A percentile compares a stretch with the other conserved stretches of the same genome.
Conservation (phyloP, 2,329 filamentous ascomycete genomes). For the Aspergillus pseudotamarii region DNA sequence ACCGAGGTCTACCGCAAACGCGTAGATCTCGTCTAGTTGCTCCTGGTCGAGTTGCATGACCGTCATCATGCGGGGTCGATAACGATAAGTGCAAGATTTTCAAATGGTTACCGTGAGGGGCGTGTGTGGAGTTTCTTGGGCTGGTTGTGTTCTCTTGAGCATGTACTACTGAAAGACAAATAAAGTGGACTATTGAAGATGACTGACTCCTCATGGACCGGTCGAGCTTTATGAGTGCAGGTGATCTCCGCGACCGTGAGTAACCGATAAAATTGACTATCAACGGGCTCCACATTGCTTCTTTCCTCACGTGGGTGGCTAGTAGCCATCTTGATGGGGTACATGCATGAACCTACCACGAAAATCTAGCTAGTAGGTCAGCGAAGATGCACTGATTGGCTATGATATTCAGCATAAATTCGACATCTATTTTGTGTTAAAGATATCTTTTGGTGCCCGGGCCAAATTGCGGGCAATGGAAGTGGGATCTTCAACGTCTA, state of each 20-base stretch:
- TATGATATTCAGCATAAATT: not conserved
- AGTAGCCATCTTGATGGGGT: not conserved
- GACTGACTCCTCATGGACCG: not conserved
- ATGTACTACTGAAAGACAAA: too few species aligned
- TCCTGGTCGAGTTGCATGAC: conserved; percentile 26
- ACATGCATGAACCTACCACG: not conserved
- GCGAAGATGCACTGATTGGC: not conserved
- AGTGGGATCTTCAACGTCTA: not conserved
- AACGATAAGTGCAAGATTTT: not conserved
- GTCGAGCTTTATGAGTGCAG: not conserved
- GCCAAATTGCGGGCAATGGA: not conserved
- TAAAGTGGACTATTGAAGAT: not conserved
- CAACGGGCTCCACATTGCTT: conserved; percentile 6
- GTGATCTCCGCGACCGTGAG: conserved; percentile 2
- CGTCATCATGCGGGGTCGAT: conserved; percentile 21
- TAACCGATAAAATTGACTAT: conserved; percentile 7
- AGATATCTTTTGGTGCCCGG: not conserved
- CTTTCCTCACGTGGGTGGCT: conserved; percentile 5
- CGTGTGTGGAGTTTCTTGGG: not conserved
- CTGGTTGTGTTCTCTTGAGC: too few species aligned
- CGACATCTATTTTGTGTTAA: not conserved
- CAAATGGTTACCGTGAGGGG: not conserved
- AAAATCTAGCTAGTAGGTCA: not conserved
- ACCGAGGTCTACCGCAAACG: conserved; percentile 70
- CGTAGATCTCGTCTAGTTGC: conserved; percentile 67